Evolutionary conservation across 177 flowering plant genomes (phyloP), one percentile per base, ranked within the genome.

Genomic region (Vitis hybrid): DNA sequence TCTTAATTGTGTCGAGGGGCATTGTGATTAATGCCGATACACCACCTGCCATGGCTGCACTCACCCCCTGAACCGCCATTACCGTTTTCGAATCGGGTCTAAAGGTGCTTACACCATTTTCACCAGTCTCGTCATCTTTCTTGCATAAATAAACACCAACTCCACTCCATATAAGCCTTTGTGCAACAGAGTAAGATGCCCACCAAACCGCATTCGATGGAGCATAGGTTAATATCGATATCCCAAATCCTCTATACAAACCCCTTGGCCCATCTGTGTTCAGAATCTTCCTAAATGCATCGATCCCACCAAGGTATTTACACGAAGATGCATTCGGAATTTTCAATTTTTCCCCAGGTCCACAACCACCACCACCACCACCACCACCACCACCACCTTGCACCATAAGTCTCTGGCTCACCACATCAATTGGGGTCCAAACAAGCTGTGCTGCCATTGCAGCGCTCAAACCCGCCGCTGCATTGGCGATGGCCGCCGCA

Each of bases 191-290:
- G 76, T 94, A 94, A 5, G 98, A 91, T 1, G 93, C 93, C 99
- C 99, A 94, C 98, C 99, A 94, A 10, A 90, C 87, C 1, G 98
- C 99, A 85, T 93, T 94, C 0, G 98, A 94, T 2, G 99, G 99
- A 0, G 99, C 97, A 72, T 93, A 91, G 3, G 98, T 93, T 72
- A 91, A 55, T 48, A 93, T 91, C 0, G 98, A 94, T 66, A 94
- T 84, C 73, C 98, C 98, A 69, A 94, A 94, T 4, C 98, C 99
- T 58, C 98, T 81, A 65, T 94, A 94, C 60, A 94, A 75, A n/a
- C 99, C 99, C 64, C 88, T 83, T 1, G 78, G 40, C 0, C 99
- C 98, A 78, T 90, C 94, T 0, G 81, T 15, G 12, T 49, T 69
- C 11, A 93, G 62, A 18, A 94, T 93, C 74, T 88, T 91, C 79